These are phyloP conservation scores for Globisporangium nagaii DNA, from an alignment of 352 stramenopile species.

Conservation along the genomic window DNA sequence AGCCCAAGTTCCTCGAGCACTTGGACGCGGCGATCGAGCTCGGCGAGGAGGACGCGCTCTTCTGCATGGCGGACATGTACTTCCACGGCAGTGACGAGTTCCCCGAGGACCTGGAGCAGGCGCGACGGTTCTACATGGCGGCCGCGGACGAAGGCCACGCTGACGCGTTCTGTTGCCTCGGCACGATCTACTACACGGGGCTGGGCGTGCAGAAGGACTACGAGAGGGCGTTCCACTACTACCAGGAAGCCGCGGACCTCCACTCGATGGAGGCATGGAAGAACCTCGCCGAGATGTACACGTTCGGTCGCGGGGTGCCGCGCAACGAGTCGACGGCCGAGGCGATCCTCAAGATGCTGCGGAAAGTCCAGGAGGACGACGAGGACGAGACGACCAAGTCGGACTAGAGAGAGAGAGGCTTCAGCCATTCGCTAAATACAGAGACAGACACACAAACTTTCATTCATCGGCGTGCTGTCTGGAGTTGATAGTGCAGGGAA, in stretches of 20 bases:
- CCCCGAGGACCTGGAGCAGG: constrained; percentile 61
- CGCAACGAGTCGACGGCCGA: constrained; percentile 74
- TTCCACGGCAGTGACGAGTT: constrained; percentile 80
- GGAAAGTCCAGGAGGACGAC: constrained; percentile 8
- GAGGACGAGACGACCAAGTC: constrained; percentile 1
- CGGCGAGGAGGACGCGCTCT: constrained; percentile 66
- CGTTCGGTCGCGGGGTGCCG: constrained; percentile 61
- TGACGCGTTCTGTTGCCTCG: constrained; percentile 77
- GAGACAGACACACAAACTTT: background rate
- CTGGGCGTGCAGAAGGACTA: constrained; percentile 65
- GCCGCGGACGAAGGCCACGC: constrained; percentile 60
- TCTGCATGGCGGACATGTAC: constrained; percentile 86
- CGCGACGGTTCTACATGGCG: constrained; percentile 59
- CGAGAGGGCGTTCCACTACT: constrained; percentile 80
- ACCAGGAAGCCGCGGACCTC: constrained; percentile 77
- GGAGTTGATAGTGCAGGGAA: background rate
- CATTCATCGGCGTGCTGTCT: background rate
- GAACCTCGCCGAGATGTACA: constrained; percentile 87
- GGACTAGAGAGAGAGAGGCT: background rate
- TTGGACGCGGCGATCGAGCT: constrained; percentile 56
- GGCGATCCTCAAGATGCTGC: constrained; percentile 84
- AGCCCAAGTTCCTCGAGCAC: constrained; percentile 53
- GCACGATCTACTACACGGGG: constrained; percentile 75
- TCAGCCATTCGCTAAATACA: background rate
- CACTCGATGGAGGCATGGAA: constrained; percentile 86